Conservation (phyloP, 495 filamentous ascomycete genomes). For the Sordaria brevicollis region DNA sequence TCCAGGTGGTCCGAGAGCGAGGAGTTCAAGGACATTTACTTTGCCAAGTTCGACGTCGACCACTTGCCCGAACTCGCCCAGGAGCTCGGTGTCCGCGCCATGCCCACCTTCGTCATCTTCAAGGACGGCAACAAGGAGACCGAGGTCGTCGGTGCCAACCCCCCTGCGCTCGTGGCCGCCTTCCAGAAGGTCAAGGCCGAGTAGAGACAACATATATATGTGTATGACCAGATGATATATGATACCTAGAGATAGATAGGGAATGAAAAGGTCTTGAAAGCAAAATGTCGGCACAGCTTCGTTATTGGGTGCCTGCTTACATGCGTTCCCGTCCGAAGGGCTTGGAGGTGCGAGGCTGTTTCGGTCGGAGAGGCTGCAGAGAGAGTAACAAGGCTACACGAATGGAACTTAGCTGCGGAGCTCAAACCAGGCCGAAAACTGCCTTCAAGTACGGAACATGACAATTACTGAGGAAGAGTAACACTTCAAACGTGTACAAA, state of each 20-base stretch:
- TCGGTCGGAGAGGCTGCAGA: not conserved
- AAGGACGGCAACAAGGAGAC: constrained; percentile 53
- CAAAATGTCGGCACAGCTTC: not conserved
- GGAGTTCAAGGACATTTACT: constrained; percentile 41
- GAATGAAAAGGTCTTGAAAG: not conserved
- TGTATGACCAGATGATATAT: not conserved
- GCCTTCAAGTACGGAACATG: not conserved
- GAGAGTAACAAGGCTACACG: not conserved
- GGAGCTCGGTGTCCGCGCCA: constrained; percentile 78
- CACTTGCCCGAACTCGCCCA: constrained; percentile 62
- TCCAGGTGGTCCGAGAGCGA: constrained; percentile 44
- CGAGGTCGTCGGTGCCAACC: constrained; percentile 78
- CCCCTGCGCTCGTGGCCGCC: constrained; percentile 15
- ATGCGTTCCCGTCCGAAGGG: not conserved
- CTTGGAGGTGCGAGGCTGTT: not conserved
- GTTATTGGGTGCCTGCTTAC: not conserved
- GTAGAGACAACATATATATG: not conserved
- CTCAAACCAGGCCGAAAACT: not conserved
- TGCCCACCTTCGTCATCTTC: constrained; percentile 90
- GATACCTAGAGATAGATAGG: not conserved
- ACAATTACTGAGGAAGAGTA: not conserved
- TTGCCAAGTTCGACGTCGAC: constrained; percentile 94
- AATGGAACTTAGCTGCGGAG: not conserved
- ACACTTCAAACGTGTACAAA: not conserved
- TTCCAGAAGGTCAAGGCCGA: no score